Conservation (phyloP, 164 flowering plant genomes). For the Annona cherimola region DNA sequence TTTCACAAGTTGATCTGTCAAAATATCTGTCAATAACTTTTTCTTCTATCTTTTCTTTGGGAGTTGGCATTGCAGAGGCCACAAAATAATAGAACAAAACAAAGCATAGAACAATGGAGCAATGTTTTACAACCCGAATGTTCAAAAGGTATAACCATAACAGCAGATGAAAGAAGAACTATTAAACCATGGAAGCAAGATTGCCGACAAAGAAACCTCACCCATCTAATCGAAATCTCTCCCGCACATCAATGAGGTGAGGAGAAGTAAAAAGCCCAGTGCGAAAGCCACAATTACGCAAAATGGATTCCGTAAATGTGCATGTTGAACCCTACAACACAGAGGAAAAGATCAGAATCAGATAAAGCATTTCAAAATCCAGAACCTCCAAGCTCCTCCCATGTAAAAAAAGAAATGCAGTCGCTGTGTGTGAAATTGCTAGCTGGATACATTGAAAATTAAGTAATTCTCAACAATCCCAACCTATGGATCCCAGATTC, state of each 20-base stretch:
- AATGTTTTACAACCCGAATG: no score
- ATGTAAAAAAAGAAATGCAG: background rate
- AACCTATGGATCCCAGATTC: background rate
- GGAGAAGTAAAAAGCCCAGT: slow-evolving; percentile 99
- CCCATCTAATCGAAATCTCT: slow-evolving; percentile 95
- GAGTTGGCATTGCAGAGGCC: no score
- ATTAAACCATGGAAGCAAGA: no score
- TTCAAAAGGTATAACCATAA: no score
- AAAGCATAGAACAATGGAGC: no score
- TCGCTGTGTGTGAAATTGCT: background rate
- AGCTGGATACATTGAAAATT: background rate
- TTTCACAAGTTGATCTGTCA: no score
- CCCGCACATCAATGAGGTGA: slow-evolving; percentile 93
- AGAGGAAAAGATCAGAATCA: background rate
- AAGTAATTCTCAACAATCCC: background rate
- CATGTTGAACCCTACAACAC: slow-evolving; percentile 88
- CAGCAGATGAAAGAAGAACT: no score
- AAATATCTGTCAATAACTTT: no score
- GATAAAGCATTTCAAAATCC: background rate
- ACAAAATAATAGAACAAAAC: no score
- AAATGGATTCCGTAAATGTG: slow-evolving; percentile 78
- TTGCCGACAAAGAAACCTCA: slow-evolving; percentile 34
- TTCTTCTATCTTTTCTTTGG: no score
- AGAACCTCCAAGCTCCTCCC: background rate
- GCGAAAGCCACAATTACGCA: slow-evolving; percentile 87